These are phyloP conservation scores for Malassezia slooffiae DNA, from an alignment of 1,284 basidiomycete genomes.

Conservation along the genomic window DNA sequence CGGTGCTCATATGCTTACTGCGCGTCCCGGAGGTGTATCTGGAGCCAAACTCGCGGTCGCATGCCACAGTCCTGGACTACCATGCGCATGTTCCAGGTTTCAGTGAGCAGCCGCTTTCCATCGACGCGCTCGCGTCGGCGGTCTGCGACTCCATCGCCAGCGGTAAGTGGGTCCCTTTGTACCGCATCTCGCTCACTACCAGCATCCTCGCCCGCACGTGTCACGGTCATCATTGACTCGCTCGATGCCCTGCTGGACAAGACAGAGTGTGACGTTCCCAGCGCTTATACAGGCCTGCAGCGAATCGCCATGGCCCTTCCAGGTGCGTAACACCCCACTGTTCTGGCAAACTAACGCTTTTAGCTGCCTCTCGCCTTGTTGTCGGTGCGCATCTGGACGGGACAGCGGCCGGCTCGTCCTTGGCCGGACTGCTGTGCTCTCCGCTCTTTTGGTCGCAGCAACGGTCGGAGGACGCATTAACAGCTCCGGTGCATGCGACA, in stretches of 20 bases:
- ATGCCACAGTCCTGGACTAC: conserved; percentile 15
- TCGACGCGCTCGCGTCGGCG: too few relatives aligned
- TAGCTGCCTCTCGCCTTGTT: conserved; percentile 23
- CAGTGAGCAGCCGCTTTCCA: neutral
- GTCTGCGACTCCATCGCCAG: too few relatives aligned
- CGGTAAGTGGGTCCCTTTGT: too few relatives aligned
- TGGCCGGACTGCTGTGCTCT: conserved; percentile 20
- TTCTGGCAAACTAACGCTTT: too few relatives aligned
- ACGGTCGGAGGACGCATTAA: too few relatives aligned
- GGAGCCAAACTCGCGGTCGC: too few relatives aligned
- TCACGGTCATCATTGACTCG: conserved; percentile 27
- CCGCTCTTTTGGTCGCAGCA: conserved; percentile 29
- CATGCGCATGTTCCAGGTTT: neutral
- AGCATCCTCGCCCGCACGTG: too few relatives aligned
- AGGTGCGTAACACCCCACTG: too few relatives aligned
- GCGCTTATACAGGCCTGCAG: conserved; percentile 14
- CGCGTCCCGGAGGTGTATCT: conserved; percentile 13
- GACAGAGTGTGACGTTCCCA: conserved; percentile 5
- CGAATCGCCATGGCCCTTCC: conserved; percentile 7
- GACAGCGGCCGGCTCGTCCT: conserved; percentile 4
- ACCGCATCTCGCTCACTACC: too few relatives aligned
- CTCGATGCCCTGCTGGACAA: conserved; percentile 22
- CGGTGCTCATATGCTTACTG: conserved; percentile 16
- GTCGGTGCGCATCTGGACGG: conserved; percentile 20
- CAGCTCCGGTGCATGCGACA: conserved; percentile 10